These are phyloP conservation scores for Phytophthora lateralis DNA, from an alignment of 352 stramenopile genomes.

Conservation along the genomic window DNA sequence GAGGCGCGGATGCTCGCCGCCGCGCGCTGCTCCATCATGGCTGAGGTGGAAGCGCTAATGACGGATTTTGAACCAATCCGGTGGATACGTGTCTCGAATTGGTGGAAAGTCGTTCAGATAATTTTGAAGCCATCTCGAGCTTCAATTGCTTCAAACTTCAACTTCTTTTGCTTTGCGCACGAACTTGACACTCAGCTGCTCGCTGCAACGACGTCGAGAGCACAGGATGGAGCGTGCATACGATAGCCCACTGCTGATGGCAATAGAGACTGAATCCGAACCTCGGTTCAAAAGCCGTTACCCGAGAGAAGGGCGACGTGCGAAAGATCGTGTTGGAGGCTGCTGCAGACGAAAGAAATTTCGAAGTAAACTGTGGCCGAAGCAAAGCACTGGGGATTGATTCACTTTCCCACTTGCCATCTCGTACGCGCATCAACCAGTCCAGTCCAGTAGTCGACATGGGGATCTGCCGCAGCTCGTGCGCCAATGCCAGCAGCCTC, in stretches of 20 bases:
- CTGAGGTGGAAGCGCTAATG: constrained; percentile 5
- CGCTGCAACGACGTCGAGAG: neutral
- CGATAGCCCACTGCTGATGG: neutral
- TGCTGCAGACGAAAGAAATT: constrained; percentile 28
- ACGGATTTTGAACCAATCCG: constrained; percentile 27
- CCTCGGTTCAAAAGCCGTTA: constrained; percentile 19
- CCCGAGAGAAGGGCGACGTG: constrained; percentile 5
- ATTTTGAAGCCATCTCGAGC: constrained; percentile 13
- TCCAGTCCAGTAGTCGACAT: constrained; percentile 24
- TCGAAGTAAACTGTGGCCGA: constrained; percentile 8
- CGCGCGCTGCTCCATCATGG: constrained; percentile 35
- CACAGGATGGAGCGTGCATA: neutral
- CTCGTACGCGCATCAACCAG: constrained; percentile 16
- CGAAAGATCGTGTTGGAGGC: constrained; percentile 20
- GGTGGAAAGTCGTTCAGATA: constrained; percentile 11
- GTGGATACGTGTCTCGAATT: constrained; percentile 8
- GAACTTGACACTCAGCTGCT: constrained; percentile 1
- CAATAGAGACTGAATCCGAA: constrained; percentile 4
- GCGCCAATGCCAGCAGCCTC: constrained; percentile 46
- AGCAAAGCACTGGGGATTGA: neutral
- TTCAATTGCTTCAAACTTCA: constrained; percentile 5
- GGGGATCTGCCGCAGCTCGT: constrained; percentile 64
- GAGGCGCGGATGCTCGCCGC: constrained; percentile 74
- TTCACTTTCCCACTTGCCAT: constrained; percentile 26
- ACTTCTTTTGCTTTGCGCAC: neutral